Base-by-base conservation (phyloP, 768 basidiomycete species). In the Suillus luteus region DNA sequence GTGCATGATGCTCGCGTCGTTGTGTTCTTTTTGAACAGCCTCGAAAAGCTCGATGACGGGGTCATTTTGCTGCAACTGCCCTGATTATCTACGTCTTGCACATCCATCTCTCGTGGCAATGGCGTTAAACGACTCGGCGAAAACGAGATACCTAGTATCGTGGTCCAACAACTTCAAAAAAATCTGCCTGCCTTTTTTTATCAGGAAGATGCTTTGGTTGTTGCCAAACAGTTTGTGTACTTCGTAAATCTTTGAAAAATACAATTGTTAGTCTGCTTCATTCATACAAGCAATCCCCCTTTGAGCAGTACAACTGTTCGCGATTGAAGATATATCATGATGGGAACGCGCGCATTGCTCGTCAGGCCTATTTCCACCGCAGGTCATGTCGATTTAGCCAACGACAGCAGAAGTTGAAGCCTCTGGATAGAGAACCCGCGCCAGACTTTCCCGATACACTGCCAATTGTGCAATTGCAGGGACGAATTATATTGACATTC, bases 121-220 rank as follows among this genome's bases (percentile, higher is more conserved):
- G 83, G 77, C 82, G 88, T 87, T 89, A 89, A 89, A 89, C 87
- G 69, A 81, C 83, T 74, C 81, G 86, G 87, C 87, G 64, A 89
- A 68, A 89, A 58, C 11, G 62, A 81, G 43, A 68, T 70, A 68
- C 67, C 55, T 55, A 15, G 60, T 67, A 67, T 63, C 64, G 66
- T 69, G 67, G 72, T 73, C 77, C 75, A 76, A 85, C 9, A 43
- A 15, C 7, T 43, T 24, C 48, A 14, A 48, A 85, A 88, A 86
- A 87, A 81, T 87, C 83, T 76, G 76, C 82, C 82, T 77, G 79
- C 71, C 65, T 54, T 66, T 43, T 43, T 62, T 78, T 81, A 82
- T 79, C 69, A 71, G 71, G 77, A 73, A 67, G 72, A 68, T 75
- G 67, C 68, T 67, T 75, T 73, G 67, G 66, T 70, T 67, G 70